Conservation (phyloP, 1,139 yeast species). For the Diutina catenulata region DNA sequence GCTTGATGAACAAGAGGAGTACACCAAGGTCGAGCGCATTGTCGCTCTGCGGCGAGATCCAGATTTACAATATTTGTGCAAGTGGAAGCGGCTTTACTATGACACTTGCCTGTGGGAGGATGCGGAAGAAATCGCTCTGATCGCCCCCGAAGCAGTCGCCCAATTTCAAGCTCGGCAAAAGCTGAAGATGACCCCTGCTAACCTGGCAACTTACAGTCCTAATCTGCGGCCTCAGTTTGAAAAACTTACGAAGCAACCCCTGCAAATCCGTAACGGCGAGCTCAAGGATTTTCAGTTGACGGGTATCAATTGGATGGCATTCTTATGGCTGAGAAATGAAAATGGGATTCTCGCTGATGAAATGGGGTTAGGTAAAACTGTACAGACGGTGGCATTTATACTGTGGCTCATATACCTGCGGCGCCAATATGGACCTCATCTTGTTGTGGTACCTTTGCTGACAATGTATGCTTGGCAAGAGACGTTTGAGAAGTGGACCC, state of each 20-base stretch:
- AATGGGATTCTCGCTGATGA: conserved; percentile 98
- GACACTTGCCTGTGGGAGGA: conserved; percentile 98
- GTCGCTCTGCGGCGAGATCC: conserved; percentile 73
- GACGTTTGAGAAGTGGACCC: conserved; percentile 95
- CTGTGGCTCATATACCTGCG: conserved; percentile 93
- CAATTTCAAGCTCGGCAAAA: conserved; percentile 72
- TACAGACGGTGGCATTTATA: conserved; percentile 88
- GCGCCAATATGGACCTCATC: conserved; percentile 93
- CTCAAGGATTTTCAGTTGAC: conserved; percentile 95
- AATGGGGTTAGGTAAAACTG: conserved; percentile 98
- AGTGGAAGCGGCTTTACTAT: conserved; percentile 88
- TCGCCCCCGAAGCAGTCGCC: conserved; percentile 78
- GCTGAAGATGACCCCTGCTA: conserved; percentile 74
- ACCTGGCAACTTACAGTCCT: conserved; percentile 65
- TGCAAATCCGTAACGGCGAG: conserved; percentile 83
- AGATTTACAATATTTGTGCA: conserved; percentile 70
- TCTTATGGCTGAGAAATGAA: conserved; percentile 93
- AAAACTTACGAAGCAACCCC: conserved; percentile 77
- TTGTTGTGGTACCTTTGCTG: conserved; percentile 77
- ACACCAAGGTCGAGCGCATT: conserved; percentile 77
- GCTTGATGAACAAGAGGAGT: conserved; percentile 76
- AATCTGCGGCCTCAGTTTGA: conserved; percentile 78
- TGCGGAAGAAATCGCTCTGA: conserved; percentile 73
- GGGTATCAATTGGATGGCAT: conserved; percentile 99
- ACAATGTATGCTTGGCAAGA: conserved; percentile 99